Base-by-base conservation (phyloP, 163 green algal genomes). In the Prototheca cutis region DNA sequence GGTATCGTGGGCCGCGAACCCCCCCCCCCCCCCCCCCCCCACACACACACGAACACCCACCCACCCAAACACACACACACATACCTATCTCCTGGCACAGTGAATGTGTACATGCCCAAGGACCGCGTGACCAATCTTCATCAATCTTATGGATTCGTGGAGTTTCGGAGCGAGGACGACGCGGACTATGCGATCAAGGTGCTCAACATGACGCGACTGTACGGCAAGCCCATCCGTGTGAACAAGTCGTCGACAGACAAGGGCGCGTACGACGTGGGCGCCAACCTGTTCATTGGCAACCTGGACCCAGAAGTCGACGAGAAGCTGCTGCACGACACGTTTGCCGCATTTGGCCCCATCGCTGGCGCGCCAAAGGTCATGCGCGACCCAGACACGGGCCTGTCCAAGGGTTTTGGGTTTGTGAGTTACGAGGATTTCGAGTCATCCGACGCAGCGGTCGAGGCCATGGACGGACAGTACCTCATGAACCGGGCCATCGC, bases 231-330 rank as follows among this genome's bases (percentile, higher is more conserved):
- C 60, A 90, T 99, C 40, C 77, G 89, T 2, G 89, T 98, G 17
- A 97, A 96, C 77, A 95, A 94, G 68, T 73, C 88, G 19, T 72
- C 63, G 19, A 77, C 90, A 59, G 90, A 96, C 72, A 91, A 88
- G 62, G 79, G 81, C 54, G 75, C 65, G 1, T 49, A 76, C 33
- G 91, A 96, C 31, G 87, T 99, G 6, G 93, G 93, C 2, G 93
- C 93, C 55, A 99, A 99, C 72, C 72, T 99, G 24, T 99, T 98
- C 73, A 89, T 99, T 3, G 93, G 93, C 3, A 96, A 96, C 69
- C 78, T 99, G 15, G 92, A 97, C 68, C 70, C 83, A 2, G 90
- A 98, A 31, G 90, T 99, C 18, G 93, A 99, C 63, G 93, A 99
- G 54, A 99, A 97, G 84, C 76, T 95, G 24, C 72, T 98, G 40